Evolutionary conservation across 495 filamentous ascomycete species (phyloP).

Genomic region (Hypomontagnella submonticulosa): DNA sequence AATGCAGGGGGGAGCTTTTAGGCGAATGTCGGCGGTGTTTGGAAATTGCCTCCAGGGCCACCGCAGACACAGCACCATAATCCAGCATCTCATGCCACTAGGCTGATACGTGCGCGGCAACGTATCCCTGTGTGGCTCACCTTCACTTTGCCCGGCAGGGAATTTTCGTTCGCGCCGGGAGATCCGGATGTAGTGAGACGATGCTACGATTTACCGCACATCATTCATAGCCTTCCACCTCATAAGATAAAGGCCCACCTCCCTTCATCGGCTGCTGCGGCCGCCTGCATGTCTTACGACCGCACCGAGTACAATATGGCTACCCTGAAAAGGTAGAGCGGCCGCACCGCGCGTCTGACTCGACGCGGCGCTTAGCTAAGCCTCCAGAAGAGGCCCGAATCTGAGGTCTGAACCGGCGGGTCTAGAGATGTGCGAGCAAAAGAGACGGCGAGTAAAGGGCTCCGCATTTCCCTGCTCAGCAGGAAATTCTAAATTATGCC

Average conservation of each 20-base stretch:
- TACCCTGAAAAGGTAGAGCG: constrained; percentile 14
- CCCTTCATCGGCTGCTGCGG: constrained; percentile 36
- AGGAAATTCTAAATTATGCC: constrained; percentile 43
- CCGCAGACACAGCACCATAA: constrained; percentile 26
- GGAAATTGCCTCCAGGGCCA: constrained; percentile 28
- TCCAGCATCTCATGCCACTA: constrained; percentile 47
- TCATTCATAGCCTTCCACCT: constrained; percentile 37
- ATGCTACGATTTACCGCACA: constrained; percentile 43
- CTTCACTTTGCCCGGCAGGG: constrained; percentile 38
- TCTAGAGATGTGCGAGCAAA: constrained; percentile 32
- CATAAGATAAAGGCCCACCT: constrained; percentile 16
- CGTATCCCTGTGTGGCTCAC: constrained; percentile 31
- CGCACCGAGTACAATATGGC: constrained; percentile 3
- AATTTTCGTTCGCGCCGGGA: constrained; percentile 33
- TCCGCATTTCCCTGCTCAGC: constrained; percentile 45
- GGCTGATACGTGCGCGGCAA: constrained; percentile 39
- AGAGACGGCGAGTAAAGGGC: constrained; percentile 46
- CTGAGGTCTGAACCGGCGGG: constrained; percentile 20
- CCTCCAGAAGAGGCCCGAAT: constrained; percentile 29
- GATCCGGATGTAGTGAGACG: constrained; percentile 49
- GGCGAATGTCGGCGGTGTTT: constrained; percentile 26
- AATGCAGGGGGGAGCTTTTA: constrained; percentile 36
- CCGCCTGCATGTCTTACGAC: constrained; percentile 18
- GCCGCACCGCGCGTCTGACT: constrained; percentile 27
- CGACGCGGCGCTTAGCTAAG: constrained; percentile 46